These are phyloP conservation scores for Dalbergia cultrata DNA, from an alignment of 306 rosid genomes.

Conservation along the genomic window DNA sequence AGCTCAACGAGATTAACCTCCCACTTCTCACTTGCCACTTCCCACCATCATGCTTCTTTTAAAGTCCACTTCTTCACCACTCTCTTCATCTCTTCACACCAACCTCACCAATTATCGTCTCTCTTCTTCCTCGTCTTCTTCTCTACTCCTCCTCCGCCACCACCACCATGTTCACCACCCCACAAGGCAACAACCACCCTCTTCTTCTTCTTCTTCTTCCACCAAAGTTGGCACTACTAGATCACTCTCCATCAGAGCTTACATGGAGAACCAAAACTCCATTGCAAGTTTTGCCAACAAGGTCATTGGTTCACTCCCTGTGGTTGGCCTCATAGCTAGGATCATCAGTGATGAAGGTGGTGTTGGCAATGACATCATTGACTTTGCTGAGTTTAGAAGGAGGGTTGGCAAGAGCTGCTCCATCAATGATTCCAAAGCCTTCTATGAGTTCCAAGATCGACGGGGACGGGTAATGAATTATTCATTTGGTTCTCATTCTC, in stretches of 20 bases:
- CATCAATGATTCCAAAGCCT: constrained; percentile 69
- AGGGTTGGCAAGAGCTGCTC: constrained; percentile 86
- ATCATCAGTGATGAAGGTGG: constrained; percentile 91
- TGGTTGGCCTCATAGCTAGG: constrained; percentile 81
- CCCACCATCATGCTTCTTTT: constrained; percentile 58
- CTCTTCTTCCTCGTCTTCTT: constrained; percentile 51
- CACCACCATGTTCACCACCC: constrained; percentile 60
- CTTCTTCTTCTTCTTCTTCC: background rate
- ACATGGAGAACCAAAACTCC: constrained; percentile 80
- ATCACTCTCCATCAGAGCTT: constrained; percentile 61
- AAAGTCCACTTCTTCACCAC: constrained; percentile 54
- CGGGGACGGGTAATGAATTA: constrained; percentile 65
- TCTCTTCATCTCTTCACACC: constrained; percentile 51
- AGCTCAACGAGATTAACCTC: constrained; percentile 38
- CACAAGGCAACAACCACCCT: constrained; percentile 15
- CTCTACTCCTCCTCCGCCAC: constrained; percentile 53
- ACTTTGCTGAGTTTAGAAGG: constrained; percentile 89
- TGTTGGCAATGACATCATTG: constrained; percentile 77
- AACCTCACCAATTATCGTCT: constrained; percentile 33
- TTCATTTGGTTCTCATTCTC: background rate
- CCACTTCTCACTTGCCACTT: constrained; percentile 19
- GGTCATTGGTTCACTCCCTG: constrained; percentile 90
- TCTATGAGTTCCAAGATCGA: constrained; percentile 77
- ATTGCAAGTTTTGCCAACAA: constrained; percentile 68
- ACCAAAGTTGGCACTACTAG: background rate